Percentiles rank a stretch among this genome's conserved stretches.
Conservation (phyloP, 2,329 filamentous ascomycete species). For the Geosmithia flava region DNA sequence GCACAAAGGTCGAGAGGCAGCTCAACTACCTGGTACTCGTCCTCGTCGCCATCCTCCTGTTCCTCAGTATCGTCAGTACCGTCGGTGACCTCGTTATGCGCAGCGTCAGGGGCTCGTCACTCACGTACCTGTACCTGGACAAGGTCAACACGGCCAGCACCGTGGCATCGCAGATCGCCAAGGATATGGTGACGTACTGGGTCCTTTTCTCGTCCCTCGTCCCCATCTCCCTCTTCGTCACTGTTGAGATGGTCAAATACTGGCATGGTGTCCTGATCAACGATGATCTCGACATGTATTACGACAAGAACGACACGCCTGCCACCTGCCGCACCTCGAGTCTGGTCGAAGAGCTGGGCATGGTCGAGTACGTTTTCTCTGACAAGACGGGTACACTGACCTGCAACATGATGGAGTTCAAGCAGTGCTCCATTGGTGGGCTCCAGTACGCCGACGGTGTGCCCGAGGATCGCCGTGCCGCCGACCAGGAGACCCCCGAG, state of each 20-base stretch:
- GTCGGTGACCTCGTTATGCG: slow-evolving; percentile 80
- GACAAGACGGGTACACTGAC: slow-evolving; percentile 96
- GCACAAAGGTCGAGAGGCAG: slow-evolving; percentile 87
- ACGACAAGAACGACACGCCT: slow-evolving; percentile 88
- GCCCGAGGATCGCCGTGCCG: slow-evolving; percentile 77
- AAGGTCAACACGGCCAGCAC: slow-evolving; percentile 38
- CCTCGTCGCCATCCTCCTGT: slow-evolving; percentile 71
- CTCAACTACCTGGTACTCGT: slow-evolving; percentile 90
- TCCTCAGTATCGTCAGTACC: slow-evolving; percentile 79
- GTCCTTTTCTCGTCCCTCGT: slow-evolving; percentile 94
- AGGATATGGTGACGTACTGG: slow-evolving; percentile 97
- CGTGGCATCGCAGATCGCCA: slow-evolving; percentile 71
- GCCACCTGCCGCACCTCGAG: slow-evolving; percentile 94
- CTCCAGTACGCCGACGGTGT: slow-evolving; percentile 90
- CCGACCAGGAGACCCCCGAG: slow-evolving; percentile 64
- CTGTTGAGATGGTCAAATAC: slow-evolving; percentile 95
- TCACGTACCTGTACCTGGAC: slow-evolving; percentile 63
- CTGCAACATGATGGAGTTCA: slow-evolving; percentile 99
- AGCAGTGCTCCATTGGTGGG: slow-evolving; percentile 84
- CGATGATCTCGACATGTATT: slow-evolving; percentile 95
- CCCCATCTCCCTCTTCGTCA: slow-evolving; percentile 95
- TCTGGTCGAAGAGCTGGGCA: slow-evolving; percentile 89
- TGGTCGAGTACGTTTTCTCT: slow-evolving; percentile 97
- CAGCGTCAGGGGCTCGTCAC: slow-evolving; percentile 44
- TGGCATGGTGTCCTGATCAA: slow-evolving; percentile 97